A percentile compares a stretch with the other conserved stretches of the same genome.
Conservation (phyloP, 1,139 yeast species). For the Blastobotrys petasosporus region DNA sequence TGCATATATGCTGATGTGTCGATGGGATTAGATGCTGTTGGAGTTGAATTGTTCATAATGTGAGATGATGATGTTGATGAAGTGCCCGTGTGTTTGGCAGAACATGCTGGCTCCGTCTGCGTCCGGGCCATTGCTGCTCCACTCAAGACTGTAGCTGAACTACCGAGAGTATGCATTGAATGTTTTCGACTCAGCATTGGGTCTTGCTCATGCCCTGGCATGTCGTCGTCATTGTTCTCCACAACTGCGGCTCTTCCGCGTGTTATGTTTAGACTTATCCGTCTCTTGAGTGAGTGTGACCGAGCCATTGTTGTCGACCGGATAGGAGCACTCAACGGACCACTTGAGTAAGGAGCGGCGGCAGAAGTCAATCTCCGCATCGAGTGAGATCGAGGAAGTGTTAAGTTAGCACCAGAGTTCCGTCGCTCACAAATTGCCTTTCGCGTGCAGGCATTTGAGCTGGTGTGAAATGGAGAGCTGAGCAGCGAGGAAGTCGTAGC, state of each 20-base stretch:
- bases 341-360: constrained; percentile 1
- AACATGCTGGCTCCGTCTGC: constrained; percentile 7
- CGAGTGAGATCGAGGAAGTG: constrained; percentile 8
- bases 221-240: constrained; percentile 5
- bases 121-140: constrained; percentile 9
- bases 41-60: no score
- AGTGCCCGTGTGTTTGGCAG: no score
- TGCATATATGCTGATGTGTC: no score
- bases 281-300: constrained; percentile 13
- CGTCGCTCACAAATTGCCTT: constrained; percentile 13
- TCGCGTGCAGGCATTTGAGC: constrained; percentile 5
- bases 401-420: constrained; percentile 3
- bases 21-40: no score
- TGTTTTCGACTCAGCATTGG: constrained; percentile 1
- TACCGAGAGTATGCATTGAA: no score
- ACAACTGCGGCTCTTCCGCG: constrained; percentile 19
- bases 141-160: background rate
- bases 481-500: no score
- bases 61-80: no score
- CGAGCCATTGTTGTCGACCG: constrained; percentile 10
- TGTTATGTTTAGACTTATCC: constrained; percentile 16
- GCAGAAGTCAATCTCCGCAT: constrained; percentile 7
- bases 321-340: constrained; percentile 16
- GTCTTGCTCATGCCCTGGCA: constrained; percentile 2
- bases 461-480: no score